Conservation (phyloP, 257 asterid species). For the Euphrasia confusa region DNA sequence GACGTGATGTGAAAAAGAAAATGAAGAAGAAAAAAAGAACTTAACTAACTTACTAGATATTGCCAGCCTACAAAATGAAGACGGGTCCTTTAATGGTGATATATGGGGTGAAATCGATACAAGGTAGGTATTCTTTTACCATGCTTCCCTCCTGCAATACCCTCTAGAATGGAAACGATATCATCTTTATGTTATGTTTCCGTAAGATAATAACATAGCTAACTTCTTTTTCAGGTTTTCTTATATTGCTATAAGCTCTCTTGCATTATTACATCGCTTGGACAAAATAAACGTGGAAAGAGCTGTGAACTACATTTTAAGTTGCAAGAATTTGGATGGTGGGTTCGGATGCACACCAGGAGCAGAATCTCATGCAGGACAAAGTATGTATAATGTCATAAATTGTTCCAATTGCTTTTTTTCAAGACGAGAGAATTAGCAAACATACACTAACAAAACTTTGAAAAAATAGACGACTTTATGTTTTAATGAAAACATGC, state of each 20-base stretch:
- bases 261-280: constrained; percentile 60
- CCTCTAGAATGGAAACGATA: not conserved
- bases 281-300: constrained; percentile 69
- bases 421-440: not conserved
- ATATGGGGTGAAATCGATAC: constrained; percentile 97
- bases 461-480: not conserved
- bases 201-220: constrained; percentile 11
- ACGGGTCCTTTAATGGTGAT: constrained; percentile 92
- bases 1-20: not conserved
- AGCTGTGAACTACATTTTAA: constrained; percentile 77
- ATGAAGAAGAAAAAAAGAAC: constrained; percentile 15
- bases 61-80: constrained; percentile 79
- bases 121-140: constrained; percentile 35
- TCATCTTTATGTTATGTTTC: not conserved
- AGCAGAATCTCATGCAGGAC: constrained; percentile 94
- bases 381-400: constrained; percentile 51
- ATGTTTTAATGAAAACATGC: no score
- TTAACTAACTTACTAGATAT: constrained; percentile 67
- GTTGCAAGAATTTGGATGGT: constrained; percentile 95
- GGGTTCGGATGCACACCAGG: constrained; percentile 97
- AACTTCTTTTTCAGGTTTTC: constrained; percentile 58
- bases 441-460: not conserved
- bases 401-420: constrained; percentile 5
- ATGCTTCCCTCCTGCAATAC: constrained; percentile 5
- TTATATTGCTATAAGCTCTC: constrained; percentile 68